Conservation (phyloP, 495 filamentous ascomycete genomes). For the Pyrenula aspistea region DNA sequence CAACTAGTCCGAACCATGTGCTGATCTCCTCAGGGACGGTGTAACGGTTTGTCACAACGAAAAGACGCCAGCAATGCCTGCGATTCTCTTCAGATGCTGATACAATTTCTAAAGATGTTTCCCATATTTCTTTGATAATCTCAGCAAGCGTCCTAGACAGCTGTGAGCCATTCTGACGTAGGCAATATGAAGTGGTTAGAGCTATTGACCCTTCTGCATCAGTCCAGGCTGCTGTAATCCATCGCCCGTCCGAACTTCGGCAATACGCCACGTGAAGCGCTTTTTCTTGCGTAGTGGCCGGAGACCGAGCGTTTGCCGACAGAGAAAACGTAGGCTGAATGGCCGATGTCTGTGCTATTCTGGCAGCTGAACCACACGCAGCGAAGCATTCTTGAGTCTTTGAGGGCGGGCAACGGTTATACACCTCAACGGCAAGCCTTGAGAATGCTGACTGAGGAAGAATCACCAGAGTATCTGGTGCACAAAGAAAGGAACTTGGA, state of each 20-base stretch:
- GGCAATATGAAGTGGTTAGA: conserved; percentile 65
- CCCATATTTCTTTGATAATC: conserved; percentile 72
- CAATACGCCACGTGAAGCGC: conserved; percentile 83
- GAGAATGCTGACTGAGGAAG: conserved; percentile 53
- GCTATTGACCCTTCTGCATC: conserved; percentile 71
- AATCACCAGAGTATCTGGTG: conserved; percentile 51
- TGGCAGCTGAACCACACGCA: conserved; percentile 54
- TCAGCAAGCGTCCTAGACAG: conserved; percentile 45
- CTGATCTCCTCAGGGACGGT: conserved; percentile 69
- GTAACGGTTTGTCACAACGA: conserved; percentile 59
- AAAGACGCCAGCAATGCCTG: conserved; percentile 69
- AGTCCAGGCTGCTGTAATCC: conserved; percentile 88
- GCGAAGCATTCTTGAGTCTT: conserved; percentile 22
- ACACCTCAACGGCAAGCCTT: conserved; percentile 70
- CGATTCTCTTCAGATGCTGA: conserved; percentile 25
- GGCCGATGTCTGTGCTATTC: conserved; percentile 62
- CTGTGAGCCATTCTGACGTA: conserved; percentile 50
- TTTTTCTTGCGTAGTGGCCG: conserved; percentile 48
- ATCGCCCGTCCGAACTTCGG: conserved; percentile 67
- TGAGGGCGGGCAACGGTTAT: conserved; percentile 64
- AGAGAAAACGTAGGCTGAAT: conserved; percentile 71
- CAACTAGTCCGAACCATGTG: conserved; percentile 4
- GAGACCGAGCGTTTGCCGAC: conserved; percentile 45
- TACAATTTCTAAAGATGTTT: conserved; percentile 66
- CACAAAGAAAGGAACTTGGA: conserved; percentile 58